Evolutionary conservation across 257 asterid genomes (phyloP).

Genomic region (Fraxinus excelsior): DNA sequence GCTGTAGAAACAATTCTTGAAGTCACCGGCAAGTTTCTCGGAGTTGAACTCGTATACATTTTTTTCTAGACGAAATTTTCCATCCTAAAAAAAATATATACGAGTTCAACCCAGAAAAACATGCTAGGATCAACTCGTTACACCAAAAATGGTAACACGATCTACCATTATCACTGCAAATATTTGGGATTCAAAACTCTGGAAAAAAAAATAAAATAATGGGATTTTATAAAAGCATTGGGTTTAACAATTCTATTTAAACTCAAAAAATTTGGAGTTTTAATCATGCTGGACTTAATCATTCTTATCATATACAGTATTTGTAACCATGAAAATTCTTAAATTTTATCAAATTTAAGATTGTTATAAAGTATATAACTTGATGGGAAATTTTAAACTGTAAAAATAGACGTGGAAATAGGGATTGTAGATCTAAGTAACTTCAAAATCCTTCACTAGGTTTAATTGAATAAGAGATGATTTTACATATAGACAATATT

Average conservation of each 20-base stretch:
- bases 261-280: not conserved
- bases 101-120: not conserved
- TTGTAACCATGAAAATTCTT: too few relatives aligned
- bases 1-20: slow-evolving; percentile 20
- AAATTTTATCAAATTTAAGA: too few relatives aligned
- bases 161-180: not conserved
- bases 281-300: too few relatives aligned
- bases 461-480: too few relatives aligned
- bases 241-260: not conserved
- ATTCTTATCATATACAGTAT: too few relatives aligned
- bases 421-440: too few relatives aligned
- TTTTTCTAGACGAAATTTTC: not conserved
- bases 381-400: too few relatives aligned
- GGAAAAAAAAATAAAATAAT: too few relatives aligned
- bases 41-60: not conserved
- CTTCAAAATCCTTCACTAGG: too few relatives aligned
- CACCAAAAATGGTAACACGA: not conserved
- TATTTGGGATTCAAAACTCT: not conserved
- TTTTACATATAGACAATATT: too few relatives aligned
- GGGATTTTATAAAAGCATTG: not conserved
- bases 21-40: not conserved
- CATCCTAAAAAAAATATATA: not conserved
- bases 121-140: not conserved
- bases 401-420: too few relatives aligned
- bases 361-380: too few relatives aligned